phyloP scores from a whole-genome alignment of 169 alveolate species.

The Fabrea salina region DNA sequence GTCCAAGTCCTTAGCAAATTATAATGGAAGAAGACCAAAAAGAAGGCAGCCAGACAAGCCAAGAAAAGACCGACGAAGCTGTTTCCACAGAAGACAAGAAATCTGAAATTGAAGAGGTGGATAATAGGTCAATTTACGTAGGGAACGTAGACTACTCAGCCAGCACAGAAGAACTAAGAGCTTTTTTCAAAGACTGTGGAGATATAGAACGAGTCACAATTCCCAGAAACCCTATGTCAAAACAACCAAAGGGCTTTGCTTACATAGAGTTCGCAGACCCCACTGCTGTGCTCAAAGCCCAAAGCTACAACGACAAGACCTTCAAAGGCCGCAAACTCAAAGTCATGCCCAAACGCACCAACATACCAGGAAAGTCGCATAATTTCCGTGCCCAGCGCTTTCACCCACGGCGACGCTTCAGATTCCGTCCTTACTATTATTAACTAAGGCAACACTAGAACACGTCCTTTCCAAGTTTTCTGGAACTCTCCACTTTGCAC shows the following conservation, averaged over 20 bases:
- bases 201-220: constrained; percentile 53
- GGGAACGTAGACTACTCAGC: constrained; percentile 55
- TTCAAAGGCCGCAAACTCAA: constrained; percentile 54
- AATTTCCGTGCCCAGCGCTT: too few species aligned
- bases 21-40: too few species aligned
- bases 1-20: too few species aligned
- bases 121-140: constrained; percentile 48
- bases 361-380: constrained; percentile 42
- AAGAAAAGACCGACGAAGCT: too few species aligned
- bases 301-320: constrained; percentile 31
- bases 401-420: too few species aligned
- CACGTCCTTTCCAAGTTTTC: constrained; percentile 3
- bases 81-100: neutral
- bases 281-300: constrained; percentile 33
- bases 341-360: constrained; percentile 47
- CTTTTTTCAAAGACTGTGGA: constrained; percentile 54
- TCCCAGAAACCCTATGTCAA: constrained; percentile 36
- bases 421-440: too few species aligned
- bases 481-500: neutral
- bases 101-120: constrained; percentile 35
- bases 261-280: constrained; percentile 45
- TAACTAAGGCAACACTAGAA: constrained; percentile 15
- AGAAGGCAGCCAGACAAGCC: too few species aligned
- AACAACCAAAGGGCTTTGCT: constrained; percentile 54
- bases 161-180: constrained; percentile 37